Base-by-base conservation (phyloP, 2,329 filamentous ascomycete genomes). In the Trichoderma breve region DNA sequence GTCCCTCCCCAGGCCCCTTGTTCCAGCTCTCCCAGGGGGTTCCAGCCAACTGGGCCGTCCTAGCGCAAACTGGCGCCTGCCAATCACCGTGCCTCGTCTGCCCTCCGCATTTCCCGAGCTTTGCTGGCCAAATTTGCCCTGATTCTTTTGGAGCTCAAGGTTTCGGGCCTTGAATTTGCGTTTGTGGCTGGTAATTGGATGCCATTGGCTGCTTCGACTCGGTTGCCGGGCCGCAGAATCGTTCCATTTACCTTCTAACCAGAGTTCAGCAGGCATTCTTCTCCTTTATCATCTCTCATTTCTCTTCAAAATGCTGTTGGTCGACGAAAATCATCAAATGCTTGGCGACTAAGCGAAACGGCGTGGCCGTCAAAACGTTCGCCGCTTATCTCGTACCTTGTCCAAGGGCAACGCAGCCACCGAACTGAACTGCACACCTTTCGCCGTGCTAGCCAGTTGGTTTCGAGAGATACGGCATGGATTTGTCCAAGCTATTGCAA, bases 21-120 rank as follows among this genome's bases (percentile, higher is more conserved):
- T 34, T 61, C 68, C 68, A 62, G 60, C 66, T 26, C 28, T 30
- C 61, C 66, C 66, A 69, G 66, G 66, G 65, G 66, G 32, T 68
- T 32, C 68, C 68, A 71, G 60, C 60, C 68, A 30, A 55, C 60
- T 71, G 68, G 68, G 68, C 68, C 68, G 68, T 71, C 68, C 68
- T 71, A 62, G 57, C 66, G 57, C 66, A 70, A 62, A 70, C 66
- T 21, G 55, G 36, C 66, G 66, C 66, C 66, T 62, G 57, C 66
- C 66, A 70, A 70, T 70, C 66, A 70, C 55, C 57, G 30, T 18
- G 28, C 57, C 21, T 15, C 26, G 39, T 36, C 55, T 18, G 36
- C 57, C 66, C 68, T 71, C 68, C 68, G 68, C 68, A 71, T 71
- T 71, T 71, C 34, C 47, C 57, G 66, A 61, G 26, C 7, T 12